Percentiles rank a stretch among this genome's conserved stretches.
Evolutionary conservation across 257 asterid species (phyloP).

Genomic region (Perilla frutescens): DNA sequence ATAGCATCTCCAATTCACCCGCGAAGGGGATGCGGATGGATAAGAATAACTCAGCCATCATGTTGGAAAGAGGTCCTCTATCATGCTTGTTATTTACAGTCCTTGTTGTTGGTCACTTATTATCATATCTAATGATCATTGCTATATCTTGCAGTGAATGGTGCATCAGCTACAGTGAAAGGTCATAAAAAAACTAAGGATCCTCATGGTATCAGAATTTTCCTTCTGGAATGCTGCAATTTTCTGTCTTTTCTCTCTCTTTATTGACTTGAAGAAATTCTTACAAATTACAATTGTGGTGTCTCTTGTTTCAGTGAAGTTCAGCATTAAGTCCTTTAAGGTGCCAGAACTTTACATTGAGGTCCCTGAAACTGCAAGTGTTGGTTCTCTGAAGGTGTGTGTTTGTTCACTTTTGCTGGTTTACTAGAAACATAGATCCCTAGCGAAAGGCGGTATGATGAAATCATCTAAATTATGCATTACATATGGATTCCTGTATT

Average conservation of each 20-base stretch:
- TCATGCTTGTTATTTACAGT: slow-evolving; percentile 16
- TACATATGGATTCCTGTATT: background rate
- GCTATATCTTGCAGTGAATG: slow-evolving; percentile 51
- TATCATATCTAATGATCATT: slow-evolving; percentile 31
- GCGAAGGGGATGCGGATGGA: slow-evolving; percentile 55
- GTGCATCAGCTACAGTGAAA: slow-evolving; percentile 43
- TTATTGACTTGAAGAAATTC: slow-evolving; percentile 9
- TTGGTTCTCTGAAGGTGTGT: slow-evolving; percentile 90
- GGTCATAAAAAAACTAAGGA: slow-evolving; percentile 56
- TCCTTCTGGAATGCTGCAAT: slow-evolving; percentile 5
- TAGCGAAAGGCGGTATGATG: background rate
- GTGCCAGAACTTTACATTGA: slow-evolving; percentile 95
- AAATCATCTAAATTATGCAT: background rate
- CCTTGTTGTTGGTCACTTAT: slow-evolving; percentile 6
- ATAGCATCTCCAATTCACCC: slow-evolving; percentile 63
- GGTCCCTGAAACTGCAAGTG: slow-evolving; percentile 90
- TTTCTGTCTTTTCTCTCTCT: slow-evolving; percentile 19
- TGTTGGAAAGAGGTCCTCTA: slow-evolving; percentile 46
- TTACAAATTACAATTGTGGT: slow-evolving; percentile 24
- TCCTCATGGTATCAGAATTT: slow-evolving; percentile 55
- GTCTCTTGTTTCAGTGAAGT: slow-evolving; percentile 62
- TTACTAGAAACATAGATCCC: background rate
- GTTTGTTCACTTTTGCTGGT: slow-evolving; percentile 11
- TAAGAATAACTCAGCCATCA: slow-evolving; percentile 39
- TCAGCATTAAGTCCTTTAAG: slow-evolving; percentile 90